A percentile compares a stretch with the other conserved stretches of the same genome.
Evolutionary conservation across 1,139 yeast species (phyloP).

Genomic region (Taphrina betulina): DNA sequence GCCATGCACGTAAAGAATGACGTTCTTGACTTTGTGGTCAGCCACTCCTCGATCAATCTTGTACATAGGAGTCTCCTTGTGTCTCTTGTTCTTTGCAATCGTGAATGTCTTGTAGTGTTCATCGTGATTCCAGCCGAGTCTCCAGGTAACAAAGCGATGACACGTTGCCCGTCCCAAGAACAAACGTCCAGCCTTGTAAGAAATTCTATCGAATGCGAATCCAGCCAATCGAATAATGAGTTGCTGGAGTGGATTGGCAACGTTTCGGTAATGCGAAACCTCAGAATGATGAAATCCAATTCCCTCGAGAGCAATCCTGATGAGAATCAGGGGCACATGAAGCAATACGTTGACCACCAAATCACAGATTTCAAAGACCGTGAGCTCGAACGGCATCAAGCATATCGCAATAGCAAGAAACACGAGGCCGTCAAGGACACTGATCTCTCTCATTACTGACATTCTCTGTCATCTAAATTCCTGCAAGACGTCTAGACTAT

Average conservation of each 20-base stretch:
- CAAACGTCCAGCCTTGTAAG: not conserved
- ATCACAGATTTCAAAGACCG: not conserved
- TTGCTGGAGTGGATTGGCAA: constrained; percentile 3
- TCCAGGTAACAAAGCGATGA: constrained; percentile 1
- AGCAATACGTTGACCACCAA: not conserved
- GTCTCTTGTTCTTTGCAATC: not conserved
- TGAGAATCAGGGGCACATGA: not conserved
- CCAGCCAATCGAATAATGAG: constrained; percentile 2
- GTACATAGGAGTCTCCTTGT: not conserved
- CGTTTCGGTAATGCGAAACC: not conserved
- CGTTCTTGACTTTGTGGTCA: not conserved
- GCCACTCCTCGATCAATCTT: not conserved
- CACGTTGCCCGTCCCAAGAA: not conserved
- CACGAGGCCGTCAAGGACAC: not conserved
- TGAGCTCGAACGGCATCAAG: not conserved
- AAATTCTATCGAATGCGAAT: constrained; percentile 4
- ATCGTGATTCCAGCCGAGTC: not conserved
- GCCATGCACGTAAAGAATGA: constrained; percentile 7
- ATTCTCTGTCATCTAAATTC: too few relatives aligned
- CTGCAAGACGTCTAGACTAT: too few relatives aligned
- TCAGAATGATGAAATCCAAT: not conserved
- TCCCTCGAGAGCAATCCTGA: not conserved
- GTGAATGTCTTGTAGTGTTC: not conserved
- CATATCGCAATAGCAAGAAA: constrained; percentile 5
- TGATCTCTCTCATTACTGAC: constrained; percentile 1